Evolutionary conservation across 441 rosid genomes (phyloP).

Genomic region (Adansonia rubrostipa): DNA sequence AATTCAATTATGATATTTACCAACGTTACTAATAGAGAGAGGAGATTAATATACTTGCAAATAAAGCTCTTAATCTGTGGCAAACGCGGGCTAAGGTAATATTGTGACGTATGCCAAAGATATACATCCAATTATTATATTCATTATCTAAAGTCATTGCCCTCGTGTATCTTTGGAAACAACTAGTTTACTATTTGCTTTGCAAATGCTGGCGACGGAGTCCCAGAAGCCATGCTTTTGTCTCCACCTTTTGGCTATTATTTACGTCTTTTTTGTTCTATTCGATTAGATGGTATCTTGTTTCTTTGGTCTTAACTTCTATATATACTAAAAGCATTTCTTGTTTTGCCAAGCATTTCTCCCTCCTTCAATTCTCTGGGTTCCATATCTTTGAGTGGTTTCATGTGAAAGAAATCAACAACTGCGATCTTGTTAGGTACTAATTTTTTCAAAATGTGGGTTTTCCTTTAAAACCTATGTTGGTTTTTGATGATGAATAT

Average conservation of each 20-base stretch:
- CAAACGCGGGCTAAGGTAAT: too few relatives aligned
- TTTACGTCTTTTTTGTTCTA: background rate
- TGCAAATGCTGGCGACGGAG: constrained; percentile 41
- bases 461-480: background rate
- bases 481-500: background rate
- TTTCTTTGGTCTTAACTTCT: background rate
- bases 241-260: constrained; percentile 25
- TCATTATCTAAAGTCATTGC: background rate
- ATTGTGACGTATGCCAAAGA: too few relatives aligned
- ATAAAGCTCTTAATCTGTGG: background rate
- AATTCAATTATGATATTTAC: too few relatives aligned
- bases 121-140: background rate
- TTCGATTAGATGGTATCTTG: constrained; percentile 21
- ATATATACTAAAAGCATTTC: constrained; percentile 10
- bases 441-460: background rate
- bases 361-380: background rate
- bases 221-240: constrained; percentile 31
- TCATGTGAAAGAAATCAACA: background rate
- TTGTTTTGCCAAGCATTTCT: background rate
- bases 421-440: background rate
- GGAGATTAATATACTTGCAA: background rate
- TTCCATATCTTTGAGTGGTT: background rate
- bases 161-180: constrained; percentile 30
- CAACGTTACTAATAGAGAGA: background rate
- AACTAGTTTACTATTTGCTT: constrained; percentile 28